Evolutionary conservation across 257 asterid genomes (phyloP).

Genomic region (Cinchona pubescens): DNA sequence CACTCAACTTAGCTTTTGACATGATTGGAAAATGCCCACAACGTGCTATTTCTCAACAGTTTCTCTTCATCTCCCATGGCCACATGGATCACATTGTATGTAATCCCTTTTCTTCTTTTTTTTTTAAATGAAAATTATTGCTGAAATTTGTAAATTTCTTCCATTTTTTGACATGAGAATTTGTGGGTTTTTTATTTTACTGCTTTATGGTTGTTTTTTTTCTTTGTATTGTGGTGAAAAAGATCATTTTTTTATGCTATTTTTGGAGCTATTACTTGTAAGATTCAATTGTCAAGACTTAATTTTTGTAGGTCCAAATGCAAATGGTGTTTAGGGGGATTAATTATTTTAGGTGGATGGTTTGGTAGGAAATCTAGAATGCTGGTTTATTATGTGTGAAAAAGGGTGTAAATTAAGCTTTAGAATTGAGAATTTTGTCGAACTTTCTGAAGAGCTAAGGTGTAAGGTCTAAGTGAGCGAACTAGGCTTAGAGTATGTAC

Average conservation of each 20-base stretch:
- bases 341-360: not conserved
- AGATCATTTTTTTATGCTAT: no score
- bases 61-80: constrained; percentile 95
- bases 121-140: no score
- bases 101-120: no score
- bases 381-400: no score
- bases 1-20: constrained; percentile 79
- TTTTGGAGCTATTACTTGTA: not conserved
- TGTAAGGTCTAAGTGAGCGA: no score
- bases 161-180: not conserved
- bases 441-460: not conserved
- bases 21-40: constrained; percentile 98
- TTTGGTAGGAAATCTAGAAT: no score
- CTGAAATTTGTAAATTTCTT: not conserved
- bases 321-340: no score
- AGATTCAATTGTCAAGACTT: not conserved
- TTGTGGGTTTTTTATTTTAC: not conserved
- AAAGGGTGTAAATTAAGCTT: not conserved
- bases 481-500: not conserved
- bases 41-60: constrained; percentile 87
- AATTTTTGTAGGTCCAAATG: no score
- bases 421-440: not conserved
- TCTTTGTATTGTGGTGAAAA: no score
- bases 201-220: not conserved
- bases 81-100: constrained; percentile 96